Percentiles rank a stretch among this genome's conserved stretches.
phyloP scores from a whole-genome alignment of 805 yeast species.

The Saturnispora serradocipensis region DNA sequence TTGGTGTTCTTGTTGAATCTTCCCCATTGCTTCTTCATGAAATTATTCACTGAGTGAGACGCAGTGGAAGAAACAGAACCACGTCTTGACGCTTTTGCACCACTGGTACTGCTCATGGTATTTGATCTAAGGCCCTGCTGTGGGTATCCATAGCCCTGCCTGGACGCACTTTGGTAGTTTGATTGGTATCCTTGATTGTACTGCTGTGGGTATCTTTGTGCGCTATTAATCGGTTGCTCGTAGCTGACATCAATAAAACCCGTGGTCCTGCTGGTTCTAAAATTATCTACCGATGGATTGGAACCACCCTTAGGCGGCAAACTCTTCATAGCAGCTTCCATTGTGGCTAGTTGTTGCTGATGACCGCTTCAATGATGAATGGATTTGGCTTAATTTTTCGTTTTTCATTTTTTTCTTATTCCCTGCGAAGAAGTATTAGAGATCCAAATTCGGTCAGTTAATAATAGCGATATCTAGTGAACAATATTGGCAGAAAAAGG shows the following conservation, averaged over 20 bases:
- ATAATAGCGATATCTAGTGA: no score
- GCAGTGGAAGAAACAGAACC: slow-evolving; percentile 3
- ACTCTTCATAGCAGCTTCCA: slow-evolving; percentile 9
- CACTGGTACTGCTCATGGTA: slow-evolving; percentile 1
- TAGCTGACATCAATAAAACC: slow-evolving; percentile 38
- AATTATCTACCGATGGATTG: background rate
- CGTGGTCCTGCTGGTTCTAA: slow-evolving; percentile 28
- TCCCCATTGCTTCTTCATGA: slow-evolving; percentile 33
- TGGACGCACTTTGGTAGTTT: background rate
- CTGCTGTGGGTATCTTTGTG: slow-evolving; percentile 14
- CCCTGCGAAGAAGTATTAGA: background rate
- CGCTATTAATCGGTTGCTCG: slow-evolving; percentile 29
- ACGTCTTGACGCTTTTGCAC: slow-evolving; percentile 14
- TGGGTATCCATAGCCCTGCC: background rate
- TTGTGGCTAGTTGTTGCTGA: background rate
- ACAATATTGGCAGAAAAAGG: background rate
- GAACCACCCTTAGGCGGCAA: slow-evolving; percentile 1
- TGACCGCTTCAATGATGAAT: background rate
- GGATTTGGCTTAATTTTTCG: background rate
- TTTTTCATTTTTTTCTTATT: background rate
- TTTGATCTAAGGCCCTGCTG: slow-evolving; percentile 4
- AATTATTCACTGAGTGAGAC: slow-evolving; percentile 26
- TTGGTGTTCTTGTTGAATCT: slow-evolving; percentile 16
- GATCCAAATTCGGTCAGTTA: background rate
- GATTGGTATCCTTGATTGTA: slow-evolving; percentile 8